Evolutionary conservation across 768 basidiomycete genomes (phyloP).

Genomic region (Phaeolepiota aurea): DNA sequence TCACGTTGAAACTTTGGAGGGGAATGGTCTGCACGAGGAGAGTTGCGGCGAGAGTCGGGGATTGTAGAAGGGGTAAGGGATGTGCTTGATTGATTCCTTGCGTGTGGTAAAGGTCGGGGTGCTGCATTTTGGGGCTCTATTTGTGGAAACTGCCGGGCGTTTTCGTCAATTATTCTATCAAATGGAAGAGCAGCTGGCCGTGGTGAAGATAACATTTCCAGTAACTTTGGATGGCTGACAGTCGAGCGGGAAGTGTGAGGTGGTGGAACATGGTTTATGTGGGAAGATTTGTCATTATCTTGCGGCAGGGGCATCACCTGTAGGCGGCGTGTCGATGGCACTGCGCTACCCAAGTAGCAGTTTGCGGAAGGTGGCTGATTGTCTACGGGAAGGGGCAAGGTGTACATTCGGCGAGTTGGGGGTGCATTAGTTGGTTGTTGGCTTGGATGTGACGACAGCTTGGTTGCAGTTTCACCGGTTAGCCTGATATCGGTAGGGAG

Average conservation of each 20-base stretch:
- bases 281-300: neutral
- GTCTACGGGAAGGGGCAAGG: no score
- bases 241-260: neutral
- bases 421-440: no score
- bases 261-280: neutral
- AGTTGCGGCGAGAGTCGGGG: neutral
- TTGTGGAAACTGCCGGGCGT: neutral
- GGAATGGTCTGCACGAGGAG: neutral
- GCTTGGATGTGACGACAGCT: no score
- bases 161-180: neutral
- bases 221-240: conserved; percentile 4
- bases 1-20: neutral
- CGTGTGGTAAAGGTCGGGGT: neutral
- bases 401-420: no score
- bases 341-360: no score
- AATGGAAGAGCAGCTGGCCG: neutral
- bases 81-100: neutral
- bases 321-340: neutral
- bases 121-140: neutral
- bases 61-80: neutral
- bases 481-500: neutral
- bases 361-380: no score
- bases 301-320: neutral
- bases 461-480: no score
- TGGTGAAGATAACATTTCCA: conserved; percentile 3